Evolutionary conservation across 2,329 filamentous ascomycete species (phyloP).

Genomic region (Escovopsis sp.): DNA sequence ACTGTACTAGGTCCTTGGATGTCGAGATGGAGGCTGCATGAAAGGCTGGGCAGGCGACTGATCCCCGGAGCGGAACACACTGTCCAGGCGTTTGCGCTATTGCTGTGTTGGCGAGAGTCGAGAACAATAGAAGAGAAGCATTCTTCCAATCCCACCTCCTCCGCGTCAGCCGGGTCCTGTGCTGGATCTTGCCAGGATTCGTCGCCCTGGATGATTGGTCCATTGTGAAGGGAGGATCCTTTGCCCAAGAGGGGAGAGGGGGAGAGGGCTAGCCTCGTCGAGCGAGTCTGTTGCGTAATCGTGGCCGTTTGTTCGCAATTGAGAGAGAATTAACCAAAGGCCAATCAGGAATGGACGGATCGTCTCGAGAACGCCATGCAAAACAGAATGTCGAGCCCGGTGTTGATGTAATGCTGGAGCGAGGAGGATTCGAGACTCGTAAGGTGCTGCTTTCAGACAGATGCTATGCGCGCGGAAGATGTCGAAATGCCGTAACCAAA

Average conservation of each 20-base stretch:
- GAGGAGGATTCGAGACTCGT: background rate
- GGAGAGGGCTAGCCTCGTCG: too few relatives aligned
- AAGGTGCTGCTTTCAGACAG: slow-evolving; percentile 12
- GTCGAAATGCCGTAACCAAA: slow-evolving; percentile 19
- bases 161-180: slow-evolving; percentile 6
- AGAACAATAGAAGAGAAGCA: slow-evolving; percentile 13
- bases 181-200: slow-evolving; percentile 1
- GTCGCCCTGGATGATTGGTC: slow-evolving; percentile 4
- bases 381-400: background rate
- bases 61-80: slow-evolving; percentile 56
- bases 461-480: slow-evolving; percentile 14
- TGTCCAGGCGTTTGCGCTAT: slow-evolving; percentile 20
- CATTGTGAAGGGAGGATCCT: slow-evolving; percentile 1
- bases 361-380: background rate
- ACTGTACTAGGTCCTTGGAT: slow-evolving; percentile 36
- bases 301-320: background rate
- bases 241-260: too few relatives aligned
- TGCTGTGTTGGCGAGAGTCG: slow-evolving; percentile 15
- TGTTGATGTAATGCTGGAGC: slow-evolving; percentile 1
- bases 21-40: slow-evolving; percentile 57
- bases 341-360: background rate
- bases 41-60: slow-evolving; percentile 59
- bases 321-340: too few relatives aligned
- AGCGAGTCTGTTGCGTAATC: too few relatives aligned
- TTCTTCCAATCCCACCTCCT: slow-evolving; percentile 9